Base-by-base conservation (phyloP, 2,329 filamentous ascomycete species). In the Pseudogymnoascus sp. region DNA sequence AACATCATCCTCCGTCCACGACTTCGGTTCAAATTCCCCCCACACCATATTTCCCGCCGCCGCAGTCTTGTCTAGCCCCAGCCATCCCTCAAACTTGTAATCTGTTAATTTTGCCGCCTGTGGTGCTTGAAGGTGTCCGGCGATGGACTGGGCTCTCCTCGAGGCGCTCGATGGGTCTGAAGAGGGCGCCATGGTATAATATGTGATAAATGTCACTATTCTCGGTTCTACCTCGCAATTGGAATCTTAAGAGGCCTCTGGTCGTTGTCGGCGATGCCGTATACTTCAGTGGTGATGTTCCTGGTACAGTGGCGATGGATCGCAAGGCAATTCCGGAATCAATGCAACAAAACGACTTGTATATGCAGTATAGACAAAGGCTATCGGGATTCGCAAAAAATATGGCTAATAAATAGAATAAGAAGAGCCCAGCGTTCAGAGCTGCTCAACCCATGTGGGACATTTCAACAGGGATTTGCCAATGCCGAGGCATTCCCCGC, bases 1-100 rank as follows among this genome's bases (percentile, higher is more conserved):
- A 61, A 82, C 69, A 68, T 80, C 77, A 28, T 72, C 77, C 64
- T 80, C 78, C 63, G 77, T 74, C 73, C 76, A 80, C 3, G 66
- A 64, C 68, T 80, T 80, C 6, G 77, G 78, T 66, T 77, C 68
- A 63, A 76, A 79, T 61, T 74, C 65, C 21, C 62, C 37, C 67
- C 68, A 73, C 33, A 68, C 66, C 69, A 73, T 70, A 11, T 72
- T 70, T 4, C 68, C 71, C 4, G 69, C 40, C 16, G 62, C 68
- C 10, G 69, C 62, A 35, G 72, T 65, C 7, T 67, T 33, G 33
- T 71, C 66, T 7, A 70, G 40, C 12, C 67, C 73, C 62, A 73
- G 60, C 73, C 72, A 73, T 56, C 72, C 72, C 44, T 70, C 60
- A 60, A 72, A 73, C 40, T 69, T 68, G 65, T 72, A 66, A 38